Base-by-base conservation (phyloP, 352 stramenopile species). In the Phytophthora chlamydospora region DNA sequence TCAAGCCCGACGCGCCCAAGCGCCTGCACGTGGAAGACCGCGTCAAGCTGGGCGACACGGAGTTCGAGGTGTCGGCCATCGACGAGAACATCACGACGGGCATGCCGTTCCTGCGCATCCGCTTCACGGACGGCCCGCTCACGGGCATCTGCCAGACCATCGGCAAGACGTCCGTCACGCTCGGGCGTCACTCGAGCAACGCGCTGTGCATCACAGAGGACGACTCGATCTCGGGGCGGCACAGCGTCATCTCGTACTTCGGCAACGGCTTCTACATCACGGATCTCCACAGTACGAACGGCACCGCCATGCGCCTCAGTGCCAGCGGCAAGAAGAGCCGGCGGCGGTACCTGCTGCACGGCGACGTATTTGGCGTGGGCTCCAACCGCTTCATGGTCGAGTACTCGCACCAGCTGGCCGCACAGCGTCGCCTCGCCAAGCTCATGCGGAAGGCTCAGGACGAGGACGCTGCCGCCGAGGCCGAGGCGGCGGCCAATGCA, bases 251-350 rank as follows among this genome's bases (percentile, higher is more conserved):
- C 57, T 82, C 76, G 60, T 88, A 85, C 57, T 71, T 89, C 34
- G 80, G 71, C 51, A 86, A 89, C 49, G 86, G 80, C 10, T 95
- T 93, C 60, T 95, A 93, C 71, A 80, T 95, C 46, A 95, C 84
- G 13, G 86, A 95, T 46, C 68, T 95, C 27, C 66, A 80, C 43
- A 93, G 84, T 47, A 95, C 86, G 27, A 95, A 95, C 50, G 86
- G 86, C 56, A 93, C 84, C 29, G 86, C 84, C 7, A 54, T 95
- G 10, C 78, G 86, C 2, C 70, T 93, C 35, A 92, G 86, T 48
- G 60, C 80, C 9, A 84, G 73, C 42, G 81, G 79, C 12, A 73
- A 83, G 27, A 78, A 84, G 47, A 92, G 83, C 29, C 66, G 67
- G 46, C 63, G 80, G 2, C 64, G 75, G 21, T 93, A 86, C 46